These are phyloP conservation scores for Rugonectria rugulosa DNA, from an alignment of 2,329 filamentous ascomycete species.

Conservation along the genomic window DNA sequence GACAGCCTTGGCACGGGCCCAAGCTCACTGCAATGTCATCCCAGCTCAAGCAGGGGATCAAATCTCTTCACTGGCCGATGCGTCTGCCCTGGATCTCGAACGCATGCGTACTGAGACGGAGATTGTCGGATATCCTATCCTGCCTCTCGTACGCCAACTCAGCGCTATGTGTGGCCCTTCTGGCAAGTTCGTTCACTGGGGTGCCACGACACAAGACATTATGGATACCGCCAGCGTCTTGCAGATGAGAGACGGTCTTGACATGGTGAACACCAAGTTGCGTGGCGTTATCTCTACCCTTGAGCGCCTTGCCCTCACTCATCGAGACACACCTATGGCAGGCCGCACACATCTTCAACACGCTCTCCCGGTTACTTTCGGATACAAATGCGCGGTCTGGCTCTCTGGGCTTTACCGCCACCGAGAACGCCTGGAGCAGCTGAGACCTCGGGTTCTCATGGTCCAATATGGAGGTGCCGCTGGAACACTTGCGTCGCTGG, in stretches of 20 bases:
- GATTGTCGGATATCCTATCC: constrained; percentile 62
- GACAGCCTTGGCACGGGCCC: too few relatives aligned
- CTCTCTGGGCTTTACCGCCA: constrained; percentile 59
- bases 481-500: constrained; percentile 61
- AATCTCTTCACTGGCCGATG: too few relatives aligned
- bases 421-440: constrained; percentile 53
- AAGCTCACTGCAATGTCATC: too few relatives aligned
- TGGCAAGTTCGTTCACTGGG: constrained; percentile 56
- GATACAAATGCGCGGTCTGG: constrained; percentile 65
- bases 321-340: constrained; percentile 61
- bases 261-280: too few relatives aligned
- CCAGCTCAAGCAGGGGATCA: too few relatives aligned
- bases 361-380: constrained; percentile 63
- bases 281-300: too few relatives aligned
- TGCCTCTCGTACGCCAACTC: constrained; percentile 59
- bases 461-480: constrained; percentile 66
- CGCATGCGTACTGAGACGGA: constrained; percentile 58
- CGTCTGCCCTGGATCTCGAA: too few relatives aligned
- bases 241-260: constrained; percentile 59
- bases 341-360: constrained; percentile 66
- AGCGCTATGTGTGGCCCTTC: constrained; percentile 35
- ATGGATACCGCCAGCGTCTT: constrained; percentile 61
- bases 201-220: constrained; percentile 10
- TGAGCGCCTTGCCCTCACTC: too few relatives aligned
- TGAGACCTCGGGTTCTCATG: constrained; percentile 54